phyloP scores from a whole-genome alignment of 306 rosid species.

The Lathyrus oleraceus region DNA sequence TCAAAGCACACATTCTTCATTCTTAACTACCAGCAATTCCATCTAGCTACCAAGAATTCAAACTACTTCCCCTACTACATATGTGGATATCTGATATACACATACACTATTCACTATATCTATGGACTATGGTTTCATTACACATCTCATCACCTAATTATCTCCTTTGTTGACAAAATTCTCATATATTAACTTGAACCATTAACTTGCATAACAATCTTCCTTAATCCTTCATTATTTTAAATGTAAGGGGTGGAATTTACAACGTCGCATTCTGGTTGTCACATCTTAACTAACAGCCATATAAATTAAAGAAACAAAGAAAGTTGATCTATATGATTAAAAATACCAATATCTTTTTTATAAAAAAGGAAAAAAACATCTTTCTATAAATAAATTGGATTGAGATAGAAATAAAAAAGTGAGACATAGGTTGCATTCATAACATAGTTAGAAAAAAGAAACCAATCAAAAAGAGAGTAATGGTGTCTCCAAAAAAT shows the following conservation, averaged over 20 bases:
- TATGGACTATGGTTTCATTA: background rate
- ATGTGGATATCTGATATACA: too few species aligned
- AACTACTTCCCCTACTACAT: slow-evolving; percentile 10
- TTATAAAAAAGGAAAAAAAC: background rate
- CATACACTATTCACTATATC: too few species aligned
- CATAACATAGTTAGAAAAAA: background rate
- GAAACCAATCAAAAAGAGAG: background rate
- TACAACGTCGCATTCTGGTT: background rate
- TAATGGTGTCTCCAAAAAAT: slow-evolving; percentile 55
- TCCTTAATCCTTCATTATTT: background rate
- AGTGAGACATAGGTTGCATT: background rate
- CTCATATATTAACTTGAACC: background rate
- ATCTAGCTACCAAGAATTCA: background rate
- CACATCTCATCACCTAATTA: background rate
- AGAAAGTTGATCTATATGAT: background rate
- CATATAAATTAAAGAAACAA: background rate
- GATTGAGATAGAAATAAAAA: background rate
- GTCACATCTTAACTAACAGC: background rate
- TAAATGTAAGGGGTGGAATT: background rate
- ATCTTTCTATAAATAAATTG: slow-evolving; percentile 1
- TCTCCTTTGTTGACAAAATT: background rate
- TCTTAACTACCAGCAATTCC: slow-evolving; percentile 32
- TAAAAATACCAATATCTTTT: background rate
- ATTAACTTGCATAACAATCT: too few species aligned
- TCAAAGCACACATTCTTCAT: slow-evolving; percentile 33